Evolutionary conservation across 371 early-diverging fungal genomes (phyloP), one percentile per base, ranked within the genome.

Genomic region (Circinella minor): DNA sequence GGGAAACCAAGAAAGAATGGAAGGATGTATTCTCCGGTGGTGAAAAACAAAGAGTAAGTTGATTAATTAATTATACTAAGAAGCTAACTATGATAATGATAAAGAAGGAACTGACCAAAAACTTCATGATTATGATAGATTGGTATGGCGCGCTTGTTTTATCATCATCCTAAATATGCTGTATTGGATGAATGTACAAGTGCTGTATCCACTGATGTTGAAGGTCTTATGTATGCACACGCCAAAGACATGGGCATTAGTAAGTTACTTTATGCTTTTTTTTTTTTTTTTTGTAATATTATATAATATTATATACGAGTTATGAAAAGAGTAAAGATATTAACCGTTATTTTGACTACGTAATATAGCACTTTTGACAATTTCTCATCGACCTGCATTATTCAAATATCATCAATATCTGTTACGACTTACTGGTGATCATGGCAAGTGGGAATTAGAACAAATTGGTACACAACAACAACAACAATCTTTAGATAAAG

Each of bases 21-120:
- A 93, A 92, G 75, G 93, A 94, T 81, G 93, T 94, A 13, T 90
- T 96, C 47, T 91, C 94, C 47, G 95, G 95, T 15, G 96, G 96
- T 59, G 96, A 96, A 78, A 96, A 95, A 79, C 95, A 96, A 78
- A 85, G 95, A 64, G 91, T 94, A 81, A 73, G 77, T 71, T 20
- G 10, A n/a, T 59, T 34, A 34, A 36, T 18, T 6, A 48, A 2
- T 1, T 27, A 27, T 27, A 27, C 27, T 27, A 27, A 27, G 27
- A 27, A 27, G 27, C 27, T 27, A 27, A 27, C 27, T 27, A 57
- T 48, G 43, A 43, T 43, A 6, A 9, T 43, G 43, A 43, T 43
- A 43, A 43, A 27, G 0, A 27, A 27, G 27, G 27, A 2, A 3
- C 43, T 43, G 43, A 43, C 11, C 11, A 43, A 1, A 43, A 43